Evolutionary conservation across 2,329 filamentous ascomycete species (phyloP).

Genomic region (Penicillium hesseltinei): DNA sequence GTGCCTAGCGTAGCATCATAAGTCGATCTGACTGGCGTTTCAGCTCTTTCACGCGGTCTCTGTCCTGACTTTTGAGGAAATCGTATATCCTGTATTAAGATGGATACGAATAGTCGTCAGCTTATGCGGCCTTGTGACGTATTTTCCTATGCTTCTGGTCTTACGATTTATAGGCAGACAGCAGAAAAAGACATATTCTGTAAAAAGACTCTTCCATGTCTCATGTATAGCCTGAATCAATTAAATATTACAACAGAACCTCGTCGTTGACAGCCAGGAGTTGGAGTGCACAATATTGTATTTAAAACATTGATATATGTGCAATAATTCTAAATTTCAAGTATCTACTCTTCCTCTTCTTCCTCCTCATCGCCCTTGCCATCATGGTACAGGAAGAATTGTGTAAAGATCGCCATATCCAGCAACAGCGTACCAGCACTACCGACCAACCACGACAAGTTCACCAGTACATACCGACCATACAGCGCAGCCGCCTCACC

Average conservation of each 20-base stretch:
- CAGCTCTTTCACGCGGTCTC: background rate
- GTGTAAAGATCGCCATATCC: conserved; percentile 81
- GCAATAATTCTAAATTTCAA: background rate
- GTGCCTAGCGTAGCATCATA: background rate
- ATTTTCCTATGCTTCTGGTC: too few relatives aligned
- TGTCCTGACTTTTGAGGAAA: background rate
- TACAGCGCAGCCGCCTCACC: conserved; percentile 70
- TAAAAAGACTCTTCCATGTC: too few relatives aligned
- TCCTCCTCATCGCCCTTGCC: conserved; percentile 23
- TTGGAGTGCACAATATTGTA: background rate
- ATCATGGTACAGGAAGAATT: conserved; percentile 81
- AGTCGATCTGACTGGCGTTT: too few relatives aligned
- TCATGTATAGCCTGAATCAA: too few relatives aligned
- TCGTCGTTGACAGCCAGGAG: background rate
- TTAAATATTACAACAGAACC: background rate
- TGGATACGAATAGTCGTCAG: too few relatives aligned
- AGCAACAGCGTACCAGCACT: conserved; percentile 83
- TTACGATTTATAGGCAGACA: too few relatives aligned
- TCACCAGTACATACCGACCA: conserved; percentile 79
- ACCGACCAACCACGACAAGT: conserved; percentile 84
- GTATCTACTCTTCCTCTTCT: conserved; percentile 4
- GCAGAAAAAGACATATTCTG: too few relatives aligned
- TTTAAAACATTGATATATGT: background rate
- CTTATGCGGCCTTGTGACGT: too few relatives aligned
- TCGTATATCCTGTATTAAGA: background rate